phyloP scores from a whole-genome alignment of 2,329 filamentous ascomycete genomes.

The Colletotrichum sojae region DNA sequence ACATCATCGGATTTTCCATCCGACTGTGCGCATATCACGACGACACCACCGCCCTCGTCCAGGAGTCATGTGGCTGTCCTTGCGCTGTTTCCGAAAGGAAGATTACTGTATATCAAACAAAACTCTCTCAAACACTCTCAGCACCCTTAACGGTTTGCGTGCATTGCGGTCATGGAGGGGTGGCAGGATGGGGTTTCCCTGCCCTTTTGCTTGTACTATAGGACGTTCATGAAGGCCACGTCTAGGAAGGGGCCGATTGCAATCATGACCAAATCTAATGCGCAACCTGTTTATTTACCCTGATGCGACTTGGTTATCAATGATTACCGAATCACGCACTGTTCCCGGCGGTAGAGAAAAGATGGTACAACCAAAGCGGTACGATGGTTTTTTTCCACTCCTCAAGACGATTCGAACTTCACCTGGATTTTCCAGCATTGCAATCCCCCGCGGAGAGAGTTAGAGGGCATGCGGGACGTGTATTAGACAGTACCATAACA shows the following conservation, averaged over 20 bases:
- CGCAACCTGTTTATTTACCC: constrained; percentile 6
- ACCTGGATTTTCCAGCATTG: too few relatives aligned
- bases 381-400: too few relatives aligned
- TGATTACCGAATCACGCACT: too few relatives aligned
- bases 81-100: constrained; percentile 27
- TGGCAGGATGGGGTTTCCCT: constrained; percentile 39
- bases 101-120: constrained; percentile 36
- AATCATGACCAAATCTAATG: constrained; percentile 40
- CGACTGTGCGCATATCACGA: constrained; percentile 2
- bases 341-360: too few relatives aligned
- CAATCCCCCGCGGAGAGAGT: too few relatives aligned
- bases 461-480: too few relatives aligned
- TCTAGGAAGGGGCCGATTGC: constrained; percentile 34
- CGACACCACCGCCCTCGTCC: constrained; percentile 14
- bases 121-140: constrained; percentile 35
- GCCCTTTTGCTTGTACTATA: constrained; percentile 40
- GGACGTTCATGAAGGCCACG: constrained; percentile 38
- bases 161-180: constrained; percentile 40
- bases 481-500: too few relatives aligned
- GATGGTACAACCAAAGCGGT: too few relatives aligned
- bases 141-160: constrained; percentile 36
- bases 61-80: constrained; percentile 15
- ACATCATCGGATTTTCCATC: background rate
- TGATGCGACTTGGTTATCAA: background rate
- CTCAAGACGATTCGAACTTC: too few relatives aligned